phyloP scores from a whole-genome alignment of 192 early-diverging fungal genomes.

The Umbelopsis isabellina region DNA sequence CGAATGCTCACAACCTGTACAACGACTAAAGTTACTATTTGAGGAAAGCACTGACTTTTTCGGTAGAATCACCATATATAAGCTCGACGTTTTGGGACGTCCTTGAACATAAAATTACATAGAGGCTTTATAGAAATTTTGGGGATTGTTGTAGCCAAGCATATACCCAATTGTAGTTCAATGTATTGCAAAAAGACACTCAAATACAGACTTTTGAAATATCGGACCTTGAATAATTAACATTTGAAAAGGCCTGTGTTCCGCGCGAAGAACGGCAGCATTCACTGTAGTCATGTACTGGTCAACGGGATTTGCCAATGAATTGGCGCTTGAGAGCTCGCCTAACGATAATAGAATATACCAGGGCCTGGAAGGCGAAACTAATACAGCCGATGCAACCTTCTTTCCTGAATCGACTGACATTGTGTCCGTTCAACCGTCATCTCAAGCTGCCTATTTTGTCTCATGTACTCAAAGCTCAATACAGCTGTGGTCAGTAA shows the following conservation, averaged over 20 bases:
- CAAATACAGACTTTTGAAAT: not conserved
- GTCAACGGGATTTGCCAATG: conserved; percentile 50
- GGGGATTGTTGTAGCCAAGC: no score
- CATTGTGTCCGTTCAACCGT: conserved; percentile 51
- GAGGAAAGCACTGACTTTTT: conserved; percentile 83
- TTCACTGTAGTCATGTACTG: conserved; percentile 43
- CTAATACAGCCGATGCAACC: conserved; percentile 18
- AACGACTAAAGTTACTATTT: conserved; percentile 69
- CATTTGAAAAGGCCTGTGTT: no score
- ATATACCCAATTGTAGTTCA: not conserved
- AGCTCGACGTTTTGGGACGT: conserved; percentile 65
- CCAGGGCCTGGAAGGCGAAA: conserved; percentile 35
- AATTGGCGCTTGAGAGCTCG: conserved; percentile 35
- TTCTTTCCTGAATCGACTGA: conserved; percentile 36
- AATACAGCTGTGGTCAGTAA: conserved; percentile 65
- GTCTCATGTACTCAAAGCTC: conserved; percentile 62
- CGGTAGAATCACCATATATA: conserved; percentile 81
- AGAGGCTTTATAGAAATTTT: no score
- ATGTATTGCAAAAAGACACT: not conserved
- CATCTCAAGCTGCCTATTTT: conserved; percentile 59
- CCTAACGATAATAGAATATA: conserved; percentile 28
- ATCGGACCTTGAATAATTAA: no score
- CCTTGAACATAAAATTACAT: not conserved
- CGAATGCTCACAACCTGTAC: conserved; percentile 21
- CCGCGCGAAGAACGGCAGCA: not conserved